These are phyloP conservation scores for Bipolaris oryzae DNA, from an alignment of 2,329 filamentous ascomycete species.

Conservation along the genomic window DNA sequence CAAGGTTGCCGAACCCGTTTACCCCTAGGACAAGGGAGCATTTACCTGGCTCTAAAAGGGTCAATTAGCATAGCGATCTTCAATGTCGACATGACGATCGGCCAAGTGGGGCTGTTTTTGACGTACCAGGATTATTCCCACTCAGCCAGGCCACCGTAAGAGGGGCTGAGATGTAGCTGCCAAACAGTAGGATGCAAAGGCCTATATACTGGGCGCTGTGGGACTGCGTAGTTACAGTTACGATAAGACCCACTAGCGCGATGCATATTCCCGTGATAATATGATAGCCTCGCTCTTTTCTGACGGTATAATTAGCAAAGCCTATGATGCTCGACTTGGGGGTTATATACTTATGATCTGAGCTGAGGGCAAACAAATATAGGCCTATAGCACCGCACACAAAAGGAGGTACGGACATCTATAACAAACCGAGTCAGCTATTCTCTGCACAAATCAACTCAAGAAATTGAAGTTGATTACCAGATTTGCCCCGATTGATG, in stretches of 20 bases:
- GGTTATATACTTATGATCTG: slow-evolving; percentile 42
- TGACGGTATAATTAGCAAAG: neutral
- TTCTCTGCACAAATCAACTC: neutral
- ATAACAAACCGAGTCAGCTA: neutral
- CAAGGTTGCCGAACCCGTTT: slow-evolving; percentile 35
- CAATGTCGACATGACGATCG: neutral
- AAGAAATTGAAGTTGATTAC: slow-evolving; percentile 4
- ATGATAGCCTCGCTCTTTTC: slow-evolving; percentile 40
- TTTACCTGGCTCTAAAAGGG: slow-evolving; percentile 21
- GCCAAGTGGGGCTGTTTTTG: neutral
- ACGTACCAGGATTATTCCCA: slow-evolving; percentile 28
- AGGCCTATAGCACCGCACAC: slow-evolving; percentile 55
- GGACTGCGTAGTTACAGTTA: slow-evolving; percentile 18
- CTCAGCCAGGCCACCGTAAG: slow-evolving; percentile 34
- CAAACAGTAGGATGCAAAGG: slow-evolving; percentile 30
- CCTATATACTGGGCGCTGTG: slow-evolving; percentile 23
- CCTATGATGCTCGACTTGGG: neutral
- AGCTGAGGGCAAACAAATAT: slow-evolving; percentile 53
- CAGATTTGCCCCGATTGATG: slow-evolving; percentile 26
- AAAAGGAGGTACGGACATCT: slow-evolving; percentile 57
- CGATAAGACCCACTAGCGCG: slow-evolving; percentile 43
- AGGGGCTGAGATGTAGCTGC: slow-evolving; percentile 31
- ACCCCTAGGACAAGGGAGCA: slow-evolving; percentile 28
- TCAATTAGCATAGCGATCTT: neutral
- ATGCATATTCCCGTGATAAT: slow-evolving; percentile 54